A percentile compares a stretch with the other conserved stretches of the same genome.
These are phyloP conservation scores for Umbilicus rupestris DNA, from an alignment of 164 flowering plant species.

Conservation along the genomic window DNA sequence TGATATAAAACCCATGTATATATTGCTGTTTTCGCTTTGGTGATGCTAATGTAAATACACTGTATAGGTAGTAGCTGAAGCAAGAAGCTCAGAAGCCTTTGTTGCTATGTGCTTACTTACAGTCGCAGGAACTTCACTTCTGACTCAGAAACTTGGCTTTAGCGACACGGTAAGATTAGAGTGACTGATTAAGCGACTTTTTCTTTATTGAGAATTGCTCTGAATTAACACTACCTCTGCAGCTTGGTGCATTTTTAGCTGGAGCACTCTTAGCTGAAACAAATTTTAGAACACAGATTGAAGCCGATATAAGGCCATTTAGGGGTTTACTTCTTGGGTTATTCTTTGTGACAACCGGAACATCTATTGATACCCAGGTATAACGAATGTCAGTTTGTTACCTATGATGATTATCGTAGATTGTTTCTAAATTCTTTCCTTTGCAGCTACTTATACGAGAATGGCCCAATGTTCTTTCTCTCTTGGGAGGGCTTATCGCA, in stretches of 20 bases:
- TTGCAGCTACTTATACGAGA: constrained; percentile 28
- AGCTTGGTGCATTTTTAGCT: constrained; percentile 99
- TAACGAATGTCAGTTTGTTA: neutral
- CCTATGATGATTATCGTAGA: neutral
- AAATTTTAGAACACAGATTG: constrained; percentile 95
- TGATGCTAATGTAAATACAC: neutral
- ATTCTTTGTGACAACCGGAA: constrained; percentile 96
- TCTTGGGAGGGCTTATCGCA: constrained; percentile 74
- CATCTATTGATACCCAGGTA: constrained; percentile 91
- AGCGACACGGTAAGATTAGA: constrained; percentile 77
- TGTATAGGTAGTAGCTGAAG: constrained; percentile 86
- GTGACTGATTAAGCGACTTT: neutral
- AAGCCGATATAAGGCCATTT: constrained; percentile 97
- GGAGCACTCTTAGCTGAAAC: constrained; percentile 97
- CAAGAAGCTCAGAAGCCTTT: constrained; percentile 97
- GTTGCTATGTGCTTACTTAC: constrained; percentile 92
- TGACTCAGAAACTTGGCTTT: constrained; percentile 88
- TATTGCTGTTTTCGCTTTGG: neutral
- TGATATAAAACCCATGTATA: neutral
- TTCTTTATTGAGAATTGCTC: neutral
- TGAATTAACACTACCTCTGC: constrained; percentile 11
- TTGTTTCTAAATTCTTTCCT: neutral
- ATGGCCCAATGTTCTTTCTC: constrained; percentile 95
- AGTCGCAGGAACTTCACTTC: constrained; percentile 91
- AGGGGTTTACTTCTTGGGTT: constrained; percentile 94